These are phyloP conservation scores for Eucalyptus cloeziana DNA, from an alignment of 345 rosid genomes.

Conservation along the genomic window DNA sequence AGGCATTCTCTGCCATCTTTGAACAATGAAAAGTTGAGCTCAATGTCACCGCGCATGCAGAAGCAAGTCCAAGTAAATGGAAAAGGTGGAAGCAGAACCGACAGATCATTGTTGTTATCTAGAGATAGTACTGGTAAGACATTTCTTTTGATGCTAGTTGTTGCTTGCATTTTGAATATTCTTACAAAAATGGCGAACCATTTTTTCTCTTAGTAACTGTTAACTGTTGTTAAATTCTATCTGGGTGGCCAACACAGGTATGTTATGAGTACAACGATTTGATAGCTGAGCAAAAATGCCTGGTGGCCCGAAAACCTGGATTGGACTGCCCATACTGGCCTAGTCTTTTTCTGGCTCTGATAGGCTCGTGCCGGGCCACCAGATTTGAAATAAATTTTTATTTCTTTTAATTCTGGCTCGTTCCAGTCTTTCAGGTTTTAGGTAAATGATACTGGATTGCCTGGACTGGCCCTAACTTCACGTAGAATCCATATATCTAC, in stretches of 20 bases:
- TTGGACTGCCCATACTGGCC: not conserved
- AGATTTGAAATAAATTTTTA: not conserved
- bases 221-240: not conserved
- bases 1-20: conserved; percentile 4
- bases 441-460: not conserved
- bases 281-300: not conserved
- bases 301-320: not conserved
- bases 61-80: not conserved
- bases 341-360: not conserved
- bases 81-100: not conserved
- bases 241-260: not conserved
- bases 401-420: not conserved
- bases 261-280: not conserved
- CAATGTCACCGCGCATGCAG: conserved; percentile 2
- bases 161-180: not conserved
- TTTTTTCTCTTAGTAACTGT: not conserved
- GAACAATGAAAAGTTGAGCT: not conserved
- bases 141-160: not conserved
- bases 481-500: not conserved
- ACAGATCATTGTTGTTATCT: not conserved
- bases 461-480: not conserved
- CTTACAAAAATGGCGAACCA: not conserved
- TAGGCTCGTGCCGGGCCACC: not conserved
- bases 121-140: conserved; percentile 10
- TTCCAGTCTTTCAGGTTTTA: not conserved